These are phyloP conservation scores for Yamadazyma pseudoaaseri DNA, from an alignment of 1,139 yeast genomes.

Conservation along the genomic window DNA sequence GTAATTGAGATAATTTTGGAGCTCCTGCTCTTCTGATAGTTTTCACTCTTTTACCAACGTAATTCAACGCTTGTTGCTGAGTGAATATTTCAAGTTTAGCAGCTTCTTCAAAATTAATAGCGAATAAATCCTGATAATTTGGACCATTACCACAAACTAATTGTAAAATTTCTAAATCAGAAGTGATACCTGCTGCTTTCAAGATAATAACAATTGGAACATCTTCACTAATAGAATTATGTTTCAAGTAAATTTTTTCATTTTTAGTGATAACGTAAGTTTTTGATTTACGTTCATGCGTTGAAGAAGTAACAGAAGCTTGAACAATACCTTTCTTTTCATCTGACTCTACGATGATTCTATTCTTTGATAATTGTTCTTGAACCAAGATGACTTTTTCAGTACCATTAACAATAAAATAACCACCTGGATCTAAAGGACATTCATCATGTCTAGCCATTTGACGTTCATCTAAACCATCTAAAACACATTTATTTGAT, in stretches of 20 bases:
- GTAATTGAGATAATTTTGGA: conserved; percentile 75
- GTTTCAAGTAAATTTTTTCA: conserved; percentile 85
- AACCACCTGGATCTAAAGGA: conserved; percentile 98
- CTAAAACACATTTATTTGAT: conserved; percentile 84
- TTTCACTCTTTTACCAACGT: conserved; percentile 86
- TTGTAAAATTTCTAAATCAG: conserved; percentile 92
- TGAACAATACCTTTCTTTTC: conserved; percentile 92
- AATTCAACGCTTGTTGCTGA: conserved; percentile 91
- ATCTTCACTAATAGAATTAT: conserved; percentile 93
- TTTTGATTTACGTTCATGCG: conserved; percentile 96
- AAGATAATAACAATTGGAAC: conserved; percentile 89
- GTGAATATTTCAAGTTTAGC: conserved; percentile 83
- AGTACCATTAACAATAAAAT: conserved; percentile 95
- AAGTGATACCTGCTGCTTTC: conserved; percentile 93
- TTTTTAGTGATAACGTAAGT: conserved; percentile 93
- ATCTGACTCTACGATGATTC: conserved; percentile 97
- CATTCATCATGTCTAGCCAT: conserved; percentile 94
- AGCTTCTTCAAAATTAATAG: conserved; percentile 92
- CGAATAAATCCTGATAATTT: conserved; percentile 85
- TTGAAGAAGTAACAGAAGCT: conserved; percentile 95
- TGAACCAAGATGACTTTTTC: conserved; percentile 96
- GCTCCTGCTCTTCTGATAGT: conserved; percentile 85
- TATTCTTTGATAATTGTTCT: conserved; percentile 93
- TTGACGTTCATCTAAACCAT: conserved; percentile 70
- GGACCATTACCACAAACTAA: conserved; percentile 90